phyloP scores from a whole-genome alignment of 768 basidiomycete genomes.

The Termitomyces sp. region DNA sequence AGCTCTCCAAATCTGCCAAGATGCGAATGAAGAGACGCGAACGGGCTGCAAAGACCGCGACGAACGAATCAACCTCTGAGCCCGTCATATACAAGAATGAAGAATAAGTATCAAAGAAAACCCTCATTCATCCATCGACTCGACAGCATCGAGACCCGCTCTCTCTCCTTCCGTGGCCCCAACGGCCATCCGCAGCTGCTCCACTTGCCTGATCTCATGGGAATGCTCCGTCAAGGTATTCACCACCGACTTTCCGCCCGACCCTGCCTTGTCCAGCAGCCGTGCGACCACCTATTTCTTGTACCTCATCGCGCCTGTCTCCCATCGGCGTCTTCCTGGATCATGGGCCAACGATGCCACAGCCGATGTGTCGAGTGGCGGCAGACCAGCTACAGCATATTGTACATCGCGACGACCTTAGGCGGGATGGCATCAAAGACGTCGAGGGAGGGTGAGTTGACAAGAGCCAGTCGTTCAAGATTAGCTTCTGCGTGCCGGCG shows the following conservation, averaged over 20 bases:
- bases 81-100: neutral
- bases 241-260: conserved; percentile 15
- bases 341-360: conserved; percentile 37
- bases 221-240: conserved; percentile 16
- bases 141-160: neutral
- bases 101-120: neutral
- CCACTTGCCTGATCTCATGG: conserved; percentile 18
- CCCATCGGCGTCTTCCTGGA: conserved; percentile 73
- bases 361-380: conserved; percentile 33
- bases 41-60: conserved; percentile 13
- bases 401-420: conserved; percentile 39
- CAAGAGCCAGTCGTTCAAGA: conserved; percentile 35
- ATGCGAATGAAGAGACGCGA: conserved; percentile 41
- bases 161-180: neutral
- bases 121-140: neutral
- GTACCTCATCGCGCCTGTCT: conserved; percentile 69
- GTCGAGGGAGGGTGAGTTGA: conserved; percentile 34
- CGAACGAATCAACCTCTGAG: neutral
- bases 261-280: conserved; percentile 31
- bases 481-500: conserved; percentile 40
- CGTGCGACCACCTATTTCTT: conserved; percentile 69
- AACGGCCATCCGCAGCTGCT: conserved; percentile 18
- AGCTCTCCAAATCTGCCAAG: conserved; percentile 55
- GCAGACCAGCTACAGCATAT: conserved; percentile 42
- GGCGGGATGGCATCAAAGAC: conserved; percentile 33